Percentiles rank a stretch among this genome's conserved stretches.
Evolutionary conservation across 495 filamentous ascomycete species (phyloP).

Genomic region (Penicillium ucsense): DNA sequence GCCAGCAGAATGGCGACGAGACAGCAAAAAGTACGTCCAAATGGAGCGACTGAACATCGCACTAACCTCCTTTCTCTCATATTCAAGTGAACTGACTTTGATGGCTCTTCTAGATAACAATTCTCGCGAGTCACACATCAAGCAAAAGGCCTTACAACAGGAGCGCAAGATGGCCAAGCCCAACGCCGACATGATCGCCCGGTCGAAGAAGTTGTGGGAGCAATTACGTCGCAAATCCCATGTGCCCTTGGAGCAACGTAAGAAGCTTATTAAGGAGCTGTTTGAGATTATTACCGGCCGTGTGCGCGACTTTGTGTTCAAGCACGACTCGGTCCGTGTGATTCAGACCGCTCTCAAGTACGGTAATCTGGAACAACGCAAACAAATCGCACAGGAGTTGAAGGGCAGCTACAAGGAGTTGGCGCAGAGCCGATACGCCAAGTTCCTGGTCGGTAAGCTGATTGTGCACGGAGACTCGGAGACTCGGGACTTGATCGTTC

Average conservation of each 20-base stretch:
- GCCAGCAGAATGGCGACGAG: conserved; percentile 6
- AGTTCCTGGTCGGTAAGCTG: conserved; percentile 92
- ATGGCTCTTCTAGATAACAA: conserved; percentile 9
- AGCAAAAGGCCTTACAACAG: conserved; percentile 78
- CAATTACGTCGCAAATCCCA: conserved; percentile 83
- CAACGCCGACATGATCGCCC: conserved; percentile 76
- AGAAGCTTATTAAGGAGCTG: conserved; percentile 76
- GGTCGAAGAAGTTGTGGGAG: conserved; percentile 96
- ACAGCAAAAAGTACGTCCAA: conserved; percentile 23
- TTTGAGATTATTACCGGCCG: conserved; percentile 82
- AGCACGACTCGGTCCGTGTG: conserved; percentile 91
- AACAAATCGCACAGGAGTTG: conserved; percentile 78
- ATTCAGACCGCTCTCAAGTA: conserved; percentile 97
- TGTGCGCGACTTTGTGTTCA: conserved; percentile 92
- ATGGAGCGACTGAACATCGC: too few species aligned
- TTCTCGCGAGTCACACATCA: conserved; percentile 80
- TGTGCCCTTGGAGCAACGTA: conserved; percentile 74
- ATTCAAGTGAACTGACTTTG: conserved; percentile 2
- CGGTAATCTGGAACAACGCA: conserved; percentile 70
- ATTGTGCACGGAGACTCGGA: conserved; percentile 80
- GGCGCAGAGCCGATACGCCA: conserved; percentile 90
- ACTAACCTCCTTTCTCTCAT: background rate
- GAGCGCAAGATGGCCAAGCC: conserved; percentile 91
- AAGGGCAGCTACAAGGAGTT: conserved; percentile 75
- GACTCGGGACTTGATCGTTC: conserved; percentile 75